A percentile compares a stretch with the other conserved stretches of the same genome.
phyloP scores from a whole-genome alignment of 2,329 filamentous ascomycete species.

The Venturia oleaginea region DNA sequence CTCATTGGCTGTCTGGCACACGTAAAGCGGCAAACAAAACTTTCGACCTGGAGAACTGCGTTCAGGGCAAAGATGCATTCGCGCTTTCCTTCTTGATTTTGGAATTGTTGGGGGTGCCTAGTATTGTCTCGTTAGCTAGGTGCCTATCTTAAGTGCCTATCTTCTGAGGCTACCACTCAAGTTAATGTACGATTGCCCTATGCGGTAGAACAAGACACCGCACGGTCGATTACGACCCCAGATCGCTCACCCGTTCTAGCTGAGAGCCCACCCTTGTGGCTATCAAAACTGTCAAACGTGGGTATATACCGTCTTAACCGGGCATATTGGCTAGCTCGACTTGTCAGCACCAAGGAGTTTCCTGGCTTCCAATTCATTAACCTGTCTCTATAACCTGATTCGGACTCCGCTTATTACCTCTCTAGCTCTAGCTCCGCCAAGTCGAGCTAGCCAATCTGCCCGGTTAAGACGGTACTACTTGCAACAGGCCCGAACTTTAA shows the following conservation, averaged over 20 bases:
- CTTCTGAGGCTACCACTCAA: neutral
- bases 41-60: neutral
- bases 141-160: neutral
- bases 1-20: neutral
- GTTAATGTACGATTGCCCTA: neutral
- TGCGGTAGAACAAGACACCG: neutral
- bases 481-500: neutral
- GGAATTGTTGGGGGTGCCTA: neutral
- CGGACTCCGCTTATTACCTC: too few species aligned
- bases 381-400: too few species aligned
- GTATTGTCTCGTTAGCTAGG: neutral
- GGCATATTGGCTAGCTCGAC: too few species aligned
- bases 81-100: neutral
- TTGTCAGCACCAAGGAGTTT: too few species aligned
- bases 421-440: too few species aligned
- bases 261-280: neutral
- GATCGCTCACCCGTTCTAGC: neutral
- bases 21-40: neutral
- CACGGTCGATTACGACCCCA: neutral
- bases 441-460: too few species aligned
- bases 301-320: too few species aligned
- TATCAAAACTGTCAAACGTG: neutral
- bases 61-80: neutral
- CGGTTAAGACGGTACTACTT: too few species aligned
- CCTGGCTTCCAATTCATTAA: too few species aligned